Evolutionary conservation across 305 asterid species (phyloP), one percentile per base, ranked within the genome.

Genomic region (Solanum chacoense): DNA sequence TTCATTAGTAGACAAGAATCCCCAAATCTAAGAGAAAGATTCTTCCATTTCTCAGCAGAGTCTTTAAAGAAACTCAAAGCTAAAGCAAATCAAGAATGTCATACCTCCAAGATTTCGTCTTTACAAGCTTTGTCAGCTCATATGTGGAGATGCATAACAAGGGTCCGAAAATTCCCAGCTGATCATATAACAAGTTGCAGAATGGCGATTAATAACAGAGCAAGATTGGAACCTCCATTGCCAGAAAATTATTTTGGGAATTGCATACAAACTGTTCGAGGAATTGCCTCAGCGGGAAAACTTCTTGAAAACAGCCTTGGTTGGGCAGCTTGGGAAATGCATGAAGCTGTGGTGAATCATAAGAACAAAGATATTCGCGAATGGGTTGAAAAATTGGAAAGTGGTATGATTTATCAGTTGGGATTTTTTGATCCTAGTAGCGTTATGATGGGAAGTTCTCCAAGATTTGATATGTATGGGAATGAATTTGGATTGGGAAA

Each of bases 401-500:
- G 40, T 11, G 92, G 77, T 5, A 77, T 89, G 36, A 16, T 87
- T n/a, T 88, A 86, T 72, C 91, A 77, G 36, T 84, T 88, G 2
- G 69, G 74, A 38, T 89, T 90, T 16, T 90, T 81, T 22, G 93
- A 89, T 91, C 88, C 90, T 3, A 10, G 69, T 24, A 79, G 89
- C 16, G 29, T 92, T 3, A 80, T 88, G 87, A 67, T 91, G 77
- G 93, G 94, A 18, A 88, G 92, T 29, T 91, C 94, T 2, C 94
- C 94, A 0, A 24, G 93, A 77, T 91, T 92, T 78, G 72, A 89
- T 50, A 86, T 92, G 89, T 89, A 90, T 34, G 94, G 92, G 11
- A 90, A 88, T 28, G 91, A 91, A 71, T 91, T 92, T 42, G 94
- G 92, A 14, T 69, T 90, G 20, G 94, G 93, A 2, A 92, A 90